Evolutionary conservation across 441 rosid genomes (phyloP).

Genomic region (Euphorbia schlechtendalii): DNA sequence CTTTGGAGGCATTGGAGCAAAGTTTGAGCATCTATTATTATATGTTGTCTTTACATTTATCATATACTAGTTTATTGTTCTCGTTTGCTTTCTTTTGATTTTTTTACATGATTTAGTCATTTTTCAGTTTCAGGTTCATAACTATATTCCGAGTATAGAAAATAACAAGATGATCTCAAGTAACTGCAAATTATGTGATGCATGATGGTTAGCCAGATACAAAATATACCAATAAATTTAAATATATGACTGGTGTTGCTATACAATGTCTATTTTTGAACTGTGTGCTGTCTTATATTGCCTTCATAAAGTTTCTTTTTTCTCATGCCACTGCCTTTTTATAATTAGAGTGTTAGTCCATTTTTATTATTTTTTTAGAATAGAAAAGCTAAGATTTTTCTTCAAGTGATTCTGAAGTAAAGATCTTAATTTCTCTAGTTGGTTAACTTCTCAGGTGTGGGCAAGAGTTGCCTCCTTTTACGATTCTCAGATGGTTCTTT

Average conservation of each 20-base stretch:
- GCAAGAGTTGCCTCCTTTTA: constrained; percentile 98
- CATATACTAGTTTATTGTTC: background rate
- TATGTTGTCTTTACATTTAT: background rate
- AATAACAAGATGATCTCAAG: background rate
- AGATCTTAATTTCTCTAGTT: constrained; percentile 5
- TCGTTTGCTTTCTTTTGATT: background rate
- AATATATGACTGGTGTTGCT: background rate
- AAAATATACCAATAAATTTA: background rate
- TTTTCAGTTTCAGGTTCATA: background rate
- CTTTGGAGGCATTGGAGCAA: background rate
- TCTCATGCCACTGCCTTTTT: background rate
- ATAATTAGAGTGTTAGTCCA: background rate
- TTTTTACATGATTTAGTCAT: background rate
- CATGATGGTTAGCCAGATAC: background rate
- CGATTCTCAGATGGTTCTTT: constrained; percentile 99
- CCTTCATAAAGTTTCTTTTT: no score
- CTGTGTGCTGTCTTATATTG: background rate
- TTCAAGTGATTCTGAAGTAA: background rate
- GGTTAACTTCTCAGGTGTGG: constrained; percentile 64
- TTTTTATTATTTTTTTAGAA: background rate
- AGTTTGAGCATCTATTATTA: background rate
- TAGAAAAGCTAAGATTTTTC: background rate
- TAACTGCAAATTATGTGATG: background rate
- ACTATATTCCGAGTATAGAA: background rate
- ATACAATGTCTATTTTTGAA: background rate